phyloP scores from a whole-genome alignment of 163 green algal genomes.

The Scenedesmus sp. region DNA sequence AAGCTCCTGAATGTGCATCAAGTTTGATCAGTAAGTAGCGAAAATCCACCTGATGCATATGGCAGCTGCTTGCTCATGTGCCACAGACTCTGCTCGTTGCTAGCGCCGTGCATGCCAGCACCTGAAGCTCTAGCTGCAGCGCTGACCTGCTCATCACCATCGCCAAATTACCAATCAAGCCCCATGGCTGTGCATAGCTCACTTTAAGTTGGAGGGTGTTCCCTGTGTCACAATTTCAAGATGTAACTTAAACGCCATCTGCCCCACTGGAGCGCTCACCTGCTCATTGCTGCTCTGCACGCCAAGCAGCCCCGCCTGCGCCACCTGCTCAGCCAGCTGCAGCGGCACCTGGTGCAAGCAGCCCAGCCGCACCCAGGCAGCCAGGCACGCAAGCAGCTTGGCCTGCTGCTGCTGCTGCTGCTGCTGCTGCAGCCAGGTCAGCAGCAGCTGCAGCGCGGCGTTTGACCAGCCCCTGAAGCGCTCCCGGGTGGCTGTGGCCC shows the following conservation, averaged over 20 bases:
- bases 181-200: no score
- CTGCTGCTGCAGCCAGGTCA: constrained; percentile 39
- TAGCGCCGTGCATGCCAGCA: no score
- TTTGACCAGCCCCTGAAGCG: constrained; percentile 38
- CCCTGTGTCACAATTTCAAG: no score
- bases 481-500: constrained; percentile 1
- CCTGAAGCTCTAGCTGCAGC: no score
- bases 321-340: not conserved
- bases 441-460: constrained; percentile 24
- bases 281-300: constrained; percentile 27
- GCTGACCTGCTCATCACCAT: no score
- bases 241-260: no score
- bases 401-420: not conserved
- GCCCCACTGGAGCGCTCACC: not conserved
- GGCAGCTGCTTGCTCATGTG: no score
- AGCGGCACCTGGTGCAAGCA: constrained; percentile 4
- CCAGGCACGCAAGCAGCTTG: not conserved
- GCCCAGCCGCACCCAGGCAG: constrained; percentile 44
- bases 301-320: not conserved
- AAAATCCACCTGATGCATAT: no score
- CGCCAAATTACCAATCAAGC: no score
- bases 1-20: not conserved
- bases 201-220: no score
- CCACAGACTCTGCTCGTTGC: no score
- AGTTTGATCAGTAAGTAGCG: not conserved